Evolutionary conservation across 495 filamentous ascomycete species (phyloP).

Genomic region (Podospora pseudopauciseta): DNA sequence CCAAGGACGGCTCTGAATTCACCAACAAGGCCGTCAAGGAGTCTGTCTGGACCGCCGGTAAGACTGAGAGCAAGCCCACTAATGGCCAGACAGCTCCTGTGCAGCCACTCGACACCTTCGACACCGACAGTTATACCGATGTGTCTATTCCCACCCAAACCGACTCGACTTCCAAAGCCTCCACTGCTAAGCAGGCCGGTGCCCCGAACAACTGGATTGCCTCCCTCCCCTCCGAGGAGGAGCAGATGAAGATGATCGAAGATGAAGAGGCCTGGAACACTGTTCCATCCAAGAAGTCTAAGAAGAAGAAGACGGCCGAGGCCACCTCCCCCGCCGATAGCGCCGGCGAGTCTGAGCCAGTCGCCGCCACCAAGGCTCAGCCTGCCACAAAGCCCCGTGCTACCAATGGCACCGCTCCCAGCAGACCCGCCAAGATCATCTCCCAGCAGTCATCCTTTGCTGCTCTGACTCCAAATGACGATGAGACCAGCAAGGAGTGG

Average conservation of each 20-base stretch:
- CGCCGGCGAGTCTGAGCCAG: slow-evolving; percentile 26
- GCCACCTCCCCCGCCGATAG: slow-evolving; percentile 29
- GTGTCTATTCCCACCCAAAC: slow-evolving; percentile 16
- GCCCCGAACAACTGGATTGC: slow-evolving; percentile 47
- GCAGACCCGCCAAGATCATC: slow-evolving; percentile 32
- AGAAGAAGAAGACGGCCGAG: slow-evolving; percentile 46
- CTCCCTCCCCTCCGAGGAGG: slow-evolving; percentile 74
- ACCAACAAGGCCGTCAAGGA: slow-evolving; percentile 49
- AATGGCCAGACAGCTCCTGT: slow-evolving; percentile 35
- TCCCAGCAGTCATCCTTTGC: slow-evolving; percentile 47
- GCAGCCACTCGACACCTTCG: slow-evolving; percentile 74
- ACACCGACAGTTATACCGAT: slow-evolving; percentile 34
- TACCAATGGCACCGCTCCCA: slow-evolving; percentile 19
- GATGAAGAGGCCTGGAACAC: slow-evolving; percentile 70
- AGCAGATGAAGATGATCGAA: slow-evolving; percentile 69
- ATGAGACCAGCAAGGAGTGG: slow-evolving; percentile 49
- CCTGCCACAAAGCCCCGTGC: slow-evolving; percentile 26
- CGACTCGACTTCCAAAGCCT: slow-evolving; percentile 8
- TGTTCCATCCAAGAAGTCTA: slow-evolving; percentile 67
- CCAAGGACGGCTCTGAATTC: slow-evolving; percentile 62
- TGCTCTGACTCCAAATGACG: slow-evolving; percentile 41
- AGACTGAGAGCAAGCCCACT: slow-evolving; percentile 25
- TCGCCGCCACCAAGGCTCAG: slow-evolving; percentile 15
- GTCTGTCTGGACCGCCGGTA: slow-evolving; percentile 55
- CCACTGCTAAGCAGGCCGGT: slow-evolving; percentile 7